phyloP scores from a whole-genome alignment of 2,329 filamentous ascomycete species.

The Clonostachys solani region DNA sequence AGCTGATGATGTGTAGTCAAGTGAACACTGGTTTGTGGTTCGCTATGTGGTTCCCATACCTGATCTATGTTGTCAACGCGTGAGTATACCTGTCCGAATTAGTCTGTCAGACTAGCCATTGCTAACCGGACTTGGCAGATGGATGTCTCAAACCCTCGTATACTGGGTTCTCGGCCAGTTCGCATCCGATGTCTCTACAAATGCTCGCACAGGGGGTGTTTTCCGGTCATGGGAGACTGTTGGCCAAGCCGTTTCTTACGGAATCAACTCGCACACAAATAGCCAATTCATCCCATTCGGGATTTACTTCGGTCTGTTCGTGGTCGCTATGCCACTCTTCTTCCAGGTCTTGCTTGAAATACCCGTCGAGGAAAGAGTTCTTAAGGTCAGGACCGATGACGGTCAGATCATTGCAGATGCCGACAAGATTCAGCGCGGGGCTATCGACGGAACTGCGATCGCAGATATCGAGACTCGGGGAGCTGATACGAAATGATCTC shows the following conservation, averaged over 20 bases:
- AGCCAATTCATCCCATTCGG: neutral
- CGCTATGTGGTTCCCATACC: neutral
- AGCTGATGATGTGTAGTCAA: neutral
- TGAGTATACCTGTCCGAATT: neutral
- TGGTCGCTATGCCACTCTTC: neutral
- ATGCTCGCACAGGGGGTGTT: conserved; percentile 18
- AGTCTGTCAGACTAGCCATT: neutral
- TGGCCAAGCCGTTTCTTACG: conserved; percentile 21
- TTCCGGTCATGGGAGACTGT: conserved; percentile 18
- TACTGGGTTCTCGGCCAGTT: conserved; percentile 31
- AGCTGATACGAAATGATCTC: neutral
- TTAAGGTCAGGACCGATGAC: neutral
- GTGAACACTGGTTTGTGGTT: neutral
- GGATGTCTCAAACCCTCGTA: conserved; percentile 5
- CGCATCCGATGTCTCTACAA: conserved; percentile 22
- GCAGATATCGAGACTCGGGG: neutral
- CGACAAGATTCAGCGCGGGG: neutral
- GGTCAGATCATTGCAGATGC: neutral
- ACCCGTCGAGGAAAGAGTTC: neutral
- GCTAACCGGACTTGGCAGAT: neutral
- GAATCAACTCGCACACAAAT: conserved; percentile 14
- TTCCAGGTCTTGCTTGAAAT: neutral
- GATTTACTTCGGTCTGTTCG: neutral
- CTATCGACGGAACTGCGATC: neutral
- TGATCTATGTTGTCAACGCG: neutral